Evolutionary conservation across 202 grass and related monocot species (phyloP), one percentile per base, ranked within the genome.

Genomic region (Saccharum hybrid): DNA sequence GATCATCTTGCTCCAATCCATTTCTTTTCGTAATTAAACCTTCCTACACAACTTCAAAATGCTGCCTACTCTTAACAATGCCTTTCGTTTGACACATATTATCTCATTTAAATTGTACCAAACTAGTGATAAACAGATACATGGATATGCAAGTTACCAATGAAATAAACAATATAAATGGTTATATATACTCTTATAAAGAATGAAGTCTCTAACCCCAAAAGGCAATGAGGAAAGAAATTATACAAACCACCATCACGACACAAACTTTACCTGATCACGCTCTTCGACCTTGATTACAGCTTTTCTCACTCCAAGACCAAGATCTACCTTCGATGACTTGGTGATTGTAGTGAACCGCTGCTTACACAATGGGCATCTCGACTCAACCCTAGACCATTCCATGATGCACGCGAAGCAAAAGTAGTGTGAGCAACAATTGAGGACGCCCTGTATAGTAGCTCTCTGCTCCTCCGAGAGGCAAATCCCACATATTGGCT

Each of bases 361-460:
- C 78, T 82, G 84, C 84, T 98, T 98, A 81, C 96, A 98, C 52
- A 98, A 83, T 14, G 96, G 96, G 73, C 96, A 98, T 71, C 91
- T 86, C 26, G 96, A 96, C 61, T 98, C 96, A 66, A 98, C 96
- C 72, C 86, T 98, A 12, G 93, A 96, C 96, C 96, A 98, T 72
- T 93, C 93, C 74, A 98, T 86, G 71, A 98, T 96, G 66, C 96
- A 98, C 0, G 83, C 79, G 18, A 98, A 96, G 78, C 93, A 98
- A 87, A 98, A 98, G 78, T 87, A 98, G 86, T 98, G 96, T 5
- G 93, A 87, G 60, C 96, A 98, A 45, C 93, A 98, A 85, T 98
- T 75, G 61, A 98, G 68, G 37, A 94, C 28, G 0, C 96, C 96
- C 85, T 84, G 93, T 23, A 93, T 77, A 63, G 87, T 93, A 37